Conservation (phyloP, 2,329 filamentous ascomycete species). For the Apiospora aurea region DNA sequence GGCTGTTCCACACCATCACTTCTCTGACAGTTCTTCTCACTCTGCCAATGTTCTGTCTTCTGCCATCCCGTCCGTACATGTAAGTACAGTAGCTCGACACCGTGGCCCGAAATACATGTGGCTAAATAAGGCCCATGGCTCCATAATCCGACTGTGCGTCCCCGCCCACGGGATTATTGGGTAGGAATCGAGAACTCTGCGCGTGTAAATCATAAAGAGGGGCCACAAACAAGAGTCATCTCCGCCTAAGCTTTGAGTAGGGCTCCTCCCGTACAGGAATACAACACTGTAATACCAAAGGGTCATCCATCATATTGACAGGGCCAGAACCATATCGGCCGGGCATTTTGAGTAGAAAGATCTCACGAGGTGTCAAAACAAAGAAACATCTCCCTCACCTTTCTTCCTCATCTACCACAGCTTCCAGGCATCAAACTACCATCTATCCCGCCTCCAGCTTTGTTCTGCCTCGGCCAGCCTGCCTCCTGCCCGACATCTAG, state of each 20-base stretch:
- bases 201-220: slow-evolving; percentile 17
- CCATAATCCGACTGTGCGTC: not conserved
- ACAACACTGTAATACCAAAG: slow-evolving; percentile 15
- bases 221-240: slow-evolving; percentile 13
- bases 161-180: slow-evolving; percentile 7
- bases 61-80: not conserved
- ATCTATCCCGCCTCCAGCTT: not conserved
- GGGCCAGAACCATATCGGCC: not conserved
- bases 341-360: slow-evolving; percentile 12
- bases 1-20: slow-evolving; percentile 28
- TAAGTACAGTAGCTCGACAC: too few species aligned
- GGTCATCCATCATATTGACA: not conserved
- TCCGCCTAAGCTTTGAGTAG: not conserved
- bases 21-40: slow-evolving; percentile 27
- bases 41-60: slow-evolving; percentile 13
- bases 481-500: not conserved
- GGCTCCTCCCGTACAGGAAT: slow-evolving; percentile 10
- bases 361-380: not conserved
- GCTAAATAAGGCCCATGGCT: not conserved
- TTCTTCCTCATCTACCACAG: slow-evolving; percentile 13
- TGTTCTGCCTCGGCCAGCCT: not conserved
- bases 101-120: not conserved
- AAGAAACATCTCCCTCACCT: slow-evolving; percentile 19
- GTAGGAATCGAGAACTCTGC: slow-evolving; percentile 14
- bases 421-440: slow-evolving; percentile 1